Evolutionary conservation across 305 asterid species (phyloP).

Genomic region (Fraxinus angustifolia): DNA sequence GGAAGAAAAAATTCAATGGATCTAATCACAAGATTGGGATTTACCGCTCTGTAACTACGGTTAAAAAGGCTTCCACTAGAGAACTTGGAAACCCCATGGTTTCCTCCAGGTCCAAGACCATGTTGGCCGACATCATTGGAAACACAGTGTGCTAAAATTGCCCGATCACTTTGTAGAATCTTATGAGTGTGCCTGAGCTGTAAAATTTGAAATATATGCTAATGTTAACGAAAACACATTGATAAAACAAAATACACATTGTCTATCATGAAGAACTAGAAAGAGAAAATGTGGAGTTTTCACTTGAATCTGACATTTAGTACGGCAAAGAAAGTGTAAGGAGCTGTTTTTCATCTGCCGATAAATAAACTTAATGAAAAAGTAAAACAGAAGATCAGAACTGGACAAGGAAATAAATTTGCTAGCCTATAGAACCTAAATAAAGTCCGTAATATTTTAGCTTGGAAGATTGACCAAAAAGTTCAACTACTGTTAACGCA

Average conservation of each 20-base stretch:
- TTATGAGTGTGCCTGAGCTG: constrained; percentile 62
- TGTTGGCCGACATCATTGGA: constrained; percentile 43
- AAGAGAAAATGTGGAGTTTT: neutral
- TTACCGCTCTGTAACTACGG: constrained; percentile 30
- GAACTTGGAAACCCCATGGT: constrained; percentile 33
- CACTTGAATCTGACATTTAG: neutral
- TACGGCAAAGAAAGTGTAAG: neutral
- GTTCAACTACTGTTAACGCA: neutral
- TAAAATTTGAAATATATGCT: constrained; percentile 16
- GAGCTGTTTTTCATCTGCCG: neutral
- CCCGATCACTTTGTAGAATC: constrained; percentile 49
- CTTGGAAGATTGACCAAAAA: neutral
- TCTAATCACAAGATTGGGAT: constrained; percentile 35
- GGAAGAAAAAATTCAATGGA: neutral
- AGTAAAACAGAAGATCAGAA: neutral
- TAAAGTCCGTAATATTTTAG: neutral
- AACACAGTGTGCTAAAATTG: constrained; percentile 47
- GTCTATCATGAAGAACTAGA: neutral
- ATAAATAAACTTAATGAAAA: neutral
- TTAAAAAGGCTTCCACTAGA: constrained; percentile 28
- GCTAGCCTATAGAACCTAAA: neutral
- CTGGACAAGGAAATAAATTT: neutral
- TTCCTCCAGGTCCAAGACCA: constrained; percentile 34
- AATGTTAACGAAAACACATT: neutral
- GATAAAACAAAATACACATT: neutral